phyloP scores from a whole-genome alignment of 2,329 filamentous ascomycete genomes.

The Ophiostoma piceae region DNA sequence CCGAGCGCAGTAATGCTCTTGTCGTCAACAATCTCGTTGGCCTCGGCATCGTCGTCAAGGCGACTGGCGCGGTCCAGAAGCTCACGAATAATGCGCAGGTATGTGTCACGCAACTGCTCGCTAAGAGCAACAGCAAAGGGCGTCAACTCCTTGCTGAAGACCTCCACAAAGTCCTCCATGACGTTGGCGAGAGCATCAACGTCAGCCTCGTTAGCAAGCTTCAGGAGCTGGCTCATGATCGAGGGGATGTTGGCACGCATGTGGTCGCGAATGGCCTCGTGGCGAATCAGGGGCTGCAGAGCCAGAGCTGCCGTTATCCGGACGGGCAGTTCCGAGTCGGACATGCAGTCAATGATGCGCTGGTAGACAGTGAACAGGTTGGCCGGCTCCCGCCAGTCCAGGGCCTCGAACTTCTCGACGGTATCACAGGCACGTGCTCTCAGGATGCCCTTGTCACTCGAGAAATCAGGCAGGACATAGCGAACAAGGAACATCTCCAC shows the following conservation, averaged over 20 bases:
- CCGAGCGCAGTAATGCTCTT: slow-evolving; percentile 97
- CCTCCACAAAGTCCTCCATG: slow-evolving; percentile 99
- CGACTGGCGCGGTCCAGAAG: slow-evolving; percentile 82
- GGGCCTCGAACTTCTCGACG: slow-evolving; percentile 93
- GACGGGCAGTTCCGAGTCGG: slow-evolving; percentile 86
- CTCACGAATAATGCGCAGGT: slow-evolving; percentile 86
- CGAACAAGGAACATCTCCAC: slow-evolving; percentile 98
- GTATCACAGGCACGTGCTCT: slow-evolving; percentile 94
- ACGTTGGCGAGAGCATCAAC: slow-evolving; percentile 96
- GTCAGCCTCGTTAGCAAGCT: slow-evolving; percentile 95
- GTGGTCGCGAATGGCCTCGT: slow-evolving; percentile 86
- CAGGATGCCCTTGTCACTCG: slow-evolving; percentile 84
- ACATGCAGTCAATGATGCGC: slow-evolving; percentile 95
- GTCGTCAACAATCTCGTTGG: slow-evolving; percentile 89
- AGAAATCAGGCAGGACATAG: slow-evolving; percentile 97
- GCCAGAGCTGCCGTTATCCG: slow-evolving; percentile 90
- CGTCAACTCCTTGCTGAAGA: slow-evolving; percentile 93
- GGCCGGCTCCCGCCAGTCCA: slow-evolving; percentile 93
- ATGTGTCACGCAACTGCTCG: slow-evolving; percentile 93
- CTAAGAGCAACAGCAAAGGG: slow-evolving; percentile 94
- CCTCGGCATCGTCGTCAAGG: slow-evolving; percentile 69
- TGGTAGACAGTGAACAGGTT: slow-evolving; percentile 95
- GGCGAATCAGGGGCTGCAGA: slow-evolving; percentile 88
- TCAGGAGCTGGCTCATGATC: slow-evolving; percentile 98
- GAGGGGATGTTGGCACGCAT: slow-evolving; percentile 98